Base-by-base conservation (phyloP, 805 yeast genomes). In the Yamadazyma olivae region DNA sequence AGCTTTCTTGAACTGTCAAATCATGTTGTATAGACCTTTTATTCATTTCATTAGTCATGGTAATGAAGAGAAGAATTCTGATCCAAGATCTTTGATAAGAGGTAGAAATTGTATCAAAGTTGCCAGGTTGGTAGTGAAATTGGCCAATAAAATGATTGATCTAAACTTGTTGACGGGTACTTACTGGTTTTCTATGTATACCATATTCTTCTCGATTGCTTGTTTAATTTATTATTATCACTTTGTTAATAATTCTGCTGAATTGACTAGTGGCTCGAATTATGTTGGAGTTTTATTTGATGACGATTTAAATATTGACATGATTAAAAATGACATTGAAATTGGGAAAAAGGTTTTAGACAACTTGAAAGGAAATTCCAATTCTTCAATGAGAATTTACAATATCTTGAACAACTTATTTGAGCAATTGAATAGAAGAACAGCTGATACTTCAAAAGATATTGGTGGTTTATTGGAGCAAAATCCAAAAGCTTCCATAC, bases 151-250 rank as follows among this genome's bases (percentile, higher is more conserved):
- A 51, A 78, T 89, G 88, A 79, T 83, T 43, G 73, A 76, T 45
- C 77, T 79, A 43, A 71, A 81, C 39, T 69, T 86, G 57, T 64
- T 89, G 26, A 77, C 81, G 45, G 95, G 95, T 1, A 84, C 93
- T 2, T 90, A 89, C 53, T 88, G 96, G 95, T 89, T 87, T 53
- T 80, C 93, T 5, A 83, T 85, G 52, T 89, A 89, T 56, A 86
- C 96, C 0, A 82, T 89, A 4, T 89, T 88, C 56, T 87, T 86
- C 60, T 81, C 95, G 2, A 88, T 88, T 41, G 95, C 95, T 1
- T 84, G 95, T 51, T 67, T 88, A 48, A 83, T 86, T 13, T 86
- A 82, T 51, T 87, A 88, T 54, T 83, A 77, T 38, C 91, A 85
- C 56, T 67, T 62, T 54, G 71, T 71, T 8, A 59, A 57, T 35